Base-by-base conservation (phyloP, 2,329 filamentous ascomycete species). In the Cordyceps militaris region DNA sequence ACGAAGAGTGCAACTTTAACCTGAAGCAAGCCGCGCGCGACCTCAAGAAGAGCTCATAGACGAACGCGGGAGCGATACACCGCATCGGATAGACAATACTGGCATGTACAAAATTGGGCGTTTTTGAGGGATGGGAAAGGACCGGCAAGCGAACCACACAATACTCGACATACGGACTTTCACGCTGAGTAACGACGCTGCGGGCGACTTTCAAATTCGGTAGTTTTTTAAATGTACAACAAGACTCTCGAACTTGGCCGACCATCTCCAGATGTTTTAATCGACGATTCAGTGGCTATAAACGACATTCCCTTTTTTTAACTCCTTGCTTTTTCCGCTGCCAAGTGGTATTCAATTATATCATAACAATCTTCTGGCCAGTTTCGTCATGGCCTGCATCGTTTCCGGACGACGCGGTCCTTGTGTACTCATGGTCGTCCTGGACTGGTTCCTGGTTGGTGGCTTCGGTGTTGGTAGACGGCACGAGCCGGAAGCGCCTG, bases 1-100 rank as follows among this genome's bases (percentile, higher is more conserved):
- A 96, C 80, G 94, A 99, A 76, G 94, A 99, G 80, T 97, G 94
- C 77, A 96, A 99, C 79, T 89, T 82, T 78, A 87, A 79, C 76
- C 72, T 86, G 67, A 86, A 85, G 75, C 78, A 80, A 70, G 81
- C 82, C 36, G 78, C 81, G 46, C 76, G 76, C 66, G 80, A 83
- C 57, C 74, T 84, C 65, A 81, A 79, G 74, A 80, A 76, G 66
- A 64, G 65, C 57, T 73, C 75, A 68, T 79, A 70, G 69, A 59
- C 21, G 42, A 55, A 28, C 53, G 28, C 48, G 38, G 54, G 36
- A 51, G 23, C 51, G 21, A 46, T n/a, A n/a, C 21, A 42, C 40
- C 14, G 43, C 46, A 30, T 32, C 53, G 55, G 40, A 54, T 57
- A 26, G 26, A 32, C 34, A 59, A 60, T 60, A 60, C 56, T 62